Evolutionary conservation across 345 rosid species (phyloP).

Genomic region (Citrus medica): DNA sequence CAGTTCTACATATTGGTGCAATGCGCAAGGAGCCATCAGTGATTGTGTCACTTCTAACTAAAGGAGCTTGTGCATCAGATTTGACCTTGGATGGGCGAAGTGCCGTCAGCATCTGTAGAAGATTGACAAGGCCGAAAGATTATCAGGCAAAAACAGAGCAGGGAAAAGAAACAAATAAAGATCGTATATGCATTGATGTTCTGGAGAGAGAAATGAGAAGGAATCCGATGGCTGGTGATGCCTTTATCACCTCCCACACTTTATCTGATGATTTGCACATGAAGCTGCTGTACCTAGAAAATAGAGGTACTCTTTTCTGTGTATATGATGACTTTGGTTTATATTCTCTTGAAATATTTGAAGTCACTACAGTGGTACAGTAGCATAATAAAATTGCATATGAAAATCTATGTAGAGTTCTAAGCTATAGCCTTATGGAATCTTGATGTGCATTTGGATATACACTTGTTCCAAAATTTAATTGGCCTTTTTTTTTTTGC

Average conservation of each 20-base stretch:
- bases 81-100: slow-evolving; percentile 72
- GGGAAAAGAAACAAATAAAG: slow-evolving; percentile 80
- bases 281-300: slow-evolving; percentile 87
- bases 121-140: slow-evolving; percentile 87
- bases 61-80: slow-evolving; percentile 75
- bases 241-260: slow-evolving; percentile 46
- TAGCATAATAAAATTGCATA: background rate
- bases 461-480: background rate
- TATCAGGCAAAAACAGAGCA: slow-evolving; percentile 64
- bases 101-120: slow-evolving; percentile 78
- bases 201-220: slow-evolving; percentile 83
- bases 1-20: slow-evolving; percentile 88
- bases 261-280: slow-evolving; percentile 75
- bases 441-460: background rate
- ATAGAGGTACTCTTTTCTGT: slow-evolving; percentile 59
- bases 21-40: slow-evolving; percentile 81
- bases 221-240: slow-evolving; percentile 59
- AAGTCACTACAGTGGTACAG: background rate
- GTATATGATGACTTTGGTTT: background rate
- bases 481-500: background rate
- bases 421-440: background rate
- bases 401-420: background rate
- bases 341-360: background rate
- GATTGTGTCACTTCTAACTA: slow-evolving; percentile 57
- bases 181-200: slow-evolving; percentile 73